phyloP scores from a whole-genome alignment of 768 basidiomycete species.

The Auricularia sp. region DNA sequence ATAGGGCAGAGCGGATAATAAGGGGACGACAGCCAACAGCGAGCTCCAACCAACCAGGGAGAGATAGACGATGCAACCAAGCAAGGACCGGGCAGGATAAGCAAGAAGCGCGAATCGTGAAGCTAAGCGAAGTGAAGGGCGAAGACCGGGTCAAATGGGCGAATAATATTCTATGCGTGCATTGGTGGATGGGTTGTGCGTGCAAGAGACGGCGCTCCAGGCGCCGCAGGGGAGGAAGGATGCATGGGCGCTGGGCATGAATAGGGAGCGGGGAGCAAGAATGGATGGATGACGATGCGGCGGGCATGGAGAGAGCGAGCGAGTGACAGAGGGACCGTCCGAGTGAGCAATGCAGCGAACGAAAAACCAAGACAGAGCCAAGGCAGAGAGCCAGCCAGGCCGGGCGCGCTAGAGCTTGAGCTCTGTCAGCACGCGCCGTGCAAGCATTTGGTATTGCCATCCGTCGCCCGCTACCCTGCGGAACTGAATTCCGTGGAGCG shows the following conservation, averaged over 20 bases:
- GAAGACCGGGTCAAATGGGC: no score
- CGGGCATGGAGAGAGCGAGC: background rate
- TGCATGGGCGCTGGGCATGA: background rate
- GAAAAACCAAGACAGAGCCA: background rate
- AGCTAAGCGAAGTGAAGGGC: no score
- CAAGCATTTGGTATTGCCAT: slow-evolving; percentile 97
- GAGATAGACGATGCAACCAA: no score
- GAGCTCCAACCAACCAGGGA: no score
- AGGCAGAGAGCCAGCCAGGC: background rate
- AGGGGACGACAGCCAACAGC: no score
- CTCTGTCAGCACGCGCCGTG: slow-evolving; percentile 76
- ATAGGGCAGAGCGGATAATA: no score
- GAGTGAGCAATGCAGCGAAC: background rate
- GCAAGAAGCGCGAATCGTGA: no score
- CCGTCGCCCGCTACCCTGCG: slow-evolving; percentile 81
- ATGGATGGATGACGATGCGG: background rate
- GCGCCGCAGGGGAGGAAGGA: background rate
- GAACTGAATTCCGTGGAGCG: slow-evolving; percentile 92
- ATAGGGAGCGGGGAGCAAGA: background rate
- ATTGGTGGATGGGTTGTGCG: background rate
- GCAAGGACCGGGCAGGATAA: no score
- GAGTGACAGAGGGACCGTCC: background rate
- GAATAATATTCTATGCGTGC: no score
- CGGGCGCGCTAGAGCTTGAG: slow-evolving; percentile 51
- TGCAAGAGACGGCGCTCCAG: background rate